phyloP scores from a whole-genome alignment of 352 stramenopile species.

The Thalassiosira livingstoniorum region DNA sequence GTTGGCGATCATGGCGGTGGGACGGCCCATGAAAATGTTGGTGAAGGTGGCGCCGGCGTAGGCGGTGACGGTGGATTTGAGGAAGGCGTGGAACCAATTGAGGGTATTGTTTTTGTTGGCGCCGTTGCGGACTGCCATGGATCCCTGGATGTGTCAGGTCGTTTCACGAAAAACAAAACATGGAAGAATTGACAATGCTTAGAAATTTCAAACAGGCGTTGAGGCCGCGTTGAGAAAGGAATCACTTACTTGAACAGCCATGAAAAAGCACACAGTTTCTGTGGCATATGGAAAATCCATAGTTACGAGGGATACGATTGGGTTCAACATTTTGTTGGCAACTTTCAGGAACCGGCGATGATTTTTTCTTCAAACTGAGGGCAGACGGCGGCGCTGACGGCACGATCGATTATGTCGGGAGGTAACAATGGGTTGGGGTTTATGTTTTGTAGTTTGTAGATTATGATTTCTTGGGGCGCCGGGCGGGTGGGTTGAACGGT shows the following conservation, averaged over 20 bases:
- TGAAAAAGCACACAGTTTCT: conserved; percentile 42
- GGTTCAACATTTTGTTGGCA: conserved; percentile 43
- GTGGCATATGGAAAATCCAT: conserved; percentile 46
- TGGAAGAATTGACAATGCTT: not conserved
- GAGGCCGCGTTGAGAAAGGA: not conserved
- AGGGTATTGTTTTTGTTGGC: conserved; percentile 74
- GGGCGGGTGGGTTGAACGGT: too few species aligned
- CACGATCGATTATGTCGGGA: too few species aligned
- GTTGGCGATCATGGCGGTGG: conserved; percentile 75
- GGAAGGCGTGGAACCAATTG: conserved; percentile 83
- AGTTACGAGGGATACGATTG: conserved; percentile 39
- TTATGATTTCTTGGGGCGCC: too few species aligned
- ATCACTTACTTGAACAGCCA: conserved; percentile 28
- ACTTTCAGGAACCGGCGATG: not conserved
- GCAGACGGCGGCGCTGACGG: too few species aligned
- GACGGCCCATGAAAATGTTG: conserved; percentile 82
- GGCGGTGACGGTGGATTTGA: conserved; percentile 58
- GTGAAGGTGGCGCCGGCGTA: conserved; percentile 77
- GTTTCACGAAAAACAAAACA: not conserved
- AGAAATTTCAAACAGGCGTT: too few species aligned
- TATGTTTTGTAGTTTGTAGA: too few species aligned
- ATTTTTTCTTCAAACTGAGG: too few species aligned
- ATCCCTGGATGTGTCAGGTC: conserved; percentile 23
- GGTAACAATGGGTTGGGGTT: too few species aligned
- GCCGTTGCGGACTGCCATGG: conserved; percentile 70